These are phyloP conservation scores for Megacollybia platyphylla DNA, from an alignment of 1,284 basidiomycete species.

Conservation along the genomic window DNA sequence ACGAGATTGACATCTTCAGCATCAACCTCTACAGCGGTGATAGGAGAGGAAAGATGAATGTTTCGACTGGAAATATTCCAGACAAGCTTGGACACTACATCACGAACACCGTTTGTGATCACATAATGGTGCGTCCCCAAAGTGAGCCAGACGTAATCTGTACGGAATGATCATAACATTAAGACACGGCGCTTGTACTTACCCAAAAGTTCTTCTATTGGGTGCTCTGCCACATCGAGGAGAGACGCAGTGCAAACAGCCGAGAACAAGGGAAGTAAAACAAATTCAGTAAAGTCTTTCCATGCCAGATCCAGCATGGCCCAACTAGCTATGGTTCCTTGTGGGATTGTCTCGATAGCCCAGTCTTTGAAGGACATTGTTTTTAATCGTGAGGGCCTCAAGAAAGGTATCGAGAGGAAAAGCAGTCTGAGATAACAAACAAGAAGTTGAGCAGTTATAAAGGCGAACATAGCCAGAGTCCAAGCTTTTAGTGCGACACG, in stretches of 20 bases:
- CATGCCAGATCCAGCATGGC: constrained; percentile 34
- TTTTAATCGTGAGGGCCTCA: constrained; percentile 17
- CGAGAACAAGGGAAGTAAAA: constrained; percentile 58
- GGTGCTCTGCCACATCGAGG: constrained; percentile 37
- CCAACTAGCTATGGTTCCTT: constrained; percentile 20
- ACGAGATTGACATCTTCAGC: constrained; percentile 16
- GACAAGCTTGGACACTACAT: constrained; percentile 36
- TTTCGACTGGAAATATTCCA: constrained; percentile 20
- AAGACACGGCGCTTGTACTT: constrained; percentile 9
- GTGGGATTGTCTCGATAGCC: constrained; percentile 27
- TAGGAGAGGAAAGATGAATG: constrained; percentile 40
- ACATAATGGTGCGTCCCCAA: constrained; percentile 51
- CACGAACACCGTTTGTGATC: constrained; percentile 37
- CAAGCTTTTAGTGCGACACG: constrained; percentile 13
- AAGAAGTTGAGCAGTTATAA: constrained; percentile 25
- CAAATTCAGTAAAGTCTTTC: constrained; percentile 35
- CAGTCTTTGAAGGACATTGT: constrained; percentile 36
- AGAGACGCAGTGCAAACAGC: constrained; percentile 53
- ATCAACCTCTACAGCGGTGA: constrained; percentile 28
- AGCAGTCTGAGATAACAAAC: constrained; percentile 45
- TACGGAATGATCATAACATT: constrained; percentile 1
- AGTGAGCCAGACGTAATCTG: constrained; percentile 55
- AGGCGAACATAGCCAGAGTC: constrained; percentile 17
- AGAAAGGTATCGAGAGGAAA: constrained; percentile 32
- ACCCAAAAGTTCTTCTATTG: constrained; percentile 53